Conservation (phyloP, 1,284 basidiomycete genomes). For the Ceratobasidium sp. region DNA sequence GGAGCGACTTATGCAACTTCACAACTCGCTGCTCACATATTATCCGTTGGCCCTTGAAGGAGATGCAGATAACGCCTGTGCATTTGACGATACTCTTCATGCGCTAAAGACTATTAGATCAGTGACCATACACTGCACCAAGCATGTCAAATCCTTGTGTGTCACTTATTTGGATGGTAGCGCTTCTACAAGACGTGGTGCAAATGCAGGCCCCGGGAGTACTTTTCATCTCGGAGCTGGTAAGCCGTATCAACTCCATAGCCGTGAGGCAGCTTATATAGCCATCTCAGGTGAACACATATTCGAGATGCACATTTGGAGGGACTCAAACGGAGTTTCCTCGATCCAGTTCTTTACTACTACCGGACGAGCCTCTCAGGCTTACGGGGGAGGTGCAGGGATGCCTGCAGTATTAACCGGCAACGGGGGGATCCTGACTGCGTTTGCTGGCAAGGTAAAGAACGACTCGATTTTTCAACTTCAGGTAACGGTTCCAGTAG, state of each 20-base stretch:
- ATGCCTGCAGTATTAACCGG: not conserved
- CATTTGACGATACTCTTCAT: slow-evolving; percentile 6
- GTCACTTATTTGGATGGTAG: not conserved
- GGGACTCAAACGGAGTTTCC: not conserved
- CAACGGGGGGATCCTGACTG: not conserved
- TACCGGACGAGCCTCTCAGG: not conserved
- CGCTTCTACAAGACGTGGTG: not conserved
- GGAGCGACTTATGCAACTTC: not conserved
- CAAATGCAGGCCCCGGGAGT: not conserved
- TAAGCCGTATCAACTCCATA: not conserved
- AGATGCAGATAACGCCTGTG: not conserved
- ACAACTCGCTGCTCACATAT: slow-evolving; percentile 1
- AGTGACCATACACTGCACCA: not conserved
- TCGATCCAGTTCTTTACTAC: slow-evolving; percentile 11
- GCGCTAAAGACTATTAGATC: not conserved
- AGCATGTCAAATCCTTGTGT: not conserved
- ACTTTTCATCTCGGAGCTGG: not conserved
- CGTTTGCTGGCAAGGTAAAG: not conserved
- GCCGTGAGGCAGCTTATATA: not conserved
- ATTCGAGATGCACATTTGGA: slow-evolving; percentile 2
- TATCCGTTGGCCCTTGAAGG: not conserved
- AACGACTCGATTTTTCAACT: not conserved
- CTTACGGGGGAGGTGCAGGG: slow-evolving; percentile 3
- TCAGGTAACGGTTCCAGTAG: not conserved
- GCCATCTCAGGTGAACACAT: slow-evolving; percentile 2